Conservation (phyloP, 2,329 filamentous ascomycete species). For the Claviceps quebecensis region DNA sequence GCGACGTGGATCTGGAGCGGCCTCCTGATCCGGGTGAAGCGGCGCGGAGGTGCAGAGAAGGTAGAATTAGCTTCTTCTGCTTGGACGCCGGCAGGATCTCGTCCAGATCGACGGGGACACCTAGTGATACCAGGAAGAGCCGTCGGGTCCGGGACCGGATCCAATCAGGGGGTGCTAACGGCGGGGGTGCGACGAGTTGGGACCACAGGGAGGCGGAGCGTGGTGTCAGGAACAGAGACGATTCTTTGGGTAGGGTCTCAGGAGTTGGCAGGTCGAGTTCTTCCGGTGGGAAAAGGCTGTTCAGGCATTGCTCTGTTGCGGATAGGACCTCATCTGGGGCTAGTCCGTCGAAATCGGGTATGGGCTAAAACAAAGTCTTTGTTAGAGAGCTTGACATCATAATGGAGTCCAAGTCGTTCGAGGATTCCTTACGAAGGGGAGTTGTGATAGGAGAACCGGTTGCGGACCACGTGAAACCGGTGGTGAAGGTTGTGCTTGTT, state of each 20-base stretch:
- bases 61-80: slow-evolving; percentile 92
- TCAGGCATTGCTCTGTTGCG: slow-evolving; percentile 51
- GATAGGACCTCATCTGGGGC: slow-evolving; percentile 45
- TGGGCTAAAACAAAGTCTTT: slow-evolving; percentile 31
- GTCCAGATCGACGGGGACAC: slow-evolving; percentile 90
- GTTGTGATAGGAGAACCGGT: slow-evolving; percentile 21
- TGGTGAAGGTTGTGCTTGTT: slow-evolving; percentile 29
- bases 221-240: slow-evolving; percentile 66
- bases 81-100: slow-evolving; percentile 95
- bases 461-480: slow-evolving; percentile 18
- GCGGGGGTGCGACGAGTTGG: slow-evolving; percentile 86
- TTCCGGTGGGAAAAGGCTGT: slow-evolving; percentile 49
- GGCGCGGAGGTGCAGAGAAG: slow-evolving; percentile 62
- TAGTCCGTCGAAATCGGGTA: slow-evolving; percentile 53
- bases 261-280: slow-evolving; percentile 36
- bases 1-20: slow-evolving; percentile 36
- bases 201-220: slow-evolving; percentile 88
- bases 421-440: slow-evolving; percentile 29
- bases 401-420: neutral
- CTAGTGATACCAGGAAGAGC: slow-evolving; percentile 87
- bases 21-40: slow-evolving; percentile 41
- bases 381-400: slow-evolving; percentile 9
- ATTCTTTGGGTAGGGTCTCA: slow-evolving; percentile 37
- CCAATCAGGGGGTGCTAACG: slow-evolving; percentile 93
- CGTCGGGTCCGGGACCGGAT: slow-evolving; percentile 89